Evolutionary conservation across 306 rosid species (phyloP).

Genomic region (Morella rubra): DNA sequence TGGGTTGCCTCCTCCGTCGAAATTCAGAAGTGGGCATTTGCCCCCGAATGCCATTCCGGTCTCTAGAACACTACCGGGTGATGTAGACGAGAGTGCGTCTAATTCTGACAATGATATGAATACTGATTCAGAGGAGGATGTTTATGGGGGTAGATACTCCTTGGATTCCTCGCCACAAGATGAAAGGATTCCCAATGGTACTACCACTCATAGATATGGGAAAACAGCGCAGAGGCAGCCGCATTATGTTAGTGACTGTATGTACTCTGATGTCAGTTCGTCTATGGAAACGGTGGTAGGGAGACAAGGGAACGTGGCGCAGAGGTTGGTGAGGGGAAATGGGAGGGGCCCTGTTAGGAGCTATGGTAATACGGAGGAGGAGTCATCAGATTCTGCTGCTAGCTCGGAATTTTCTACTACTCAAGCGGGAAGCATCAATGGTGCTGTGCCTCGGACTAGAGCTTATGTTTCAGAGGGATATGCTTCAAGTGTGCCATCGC

Average conservation of each 20-base stretch:
- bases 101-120: slow-evolving; percentile 64
- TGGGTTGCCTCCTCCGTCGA: slow-evolving; percentile 81
- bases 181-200: slow-evolving; percentile 42
- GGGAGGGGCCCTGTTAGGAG: slow-evolving; percentile 47
- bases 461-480: slow-evolving; percentile 72
- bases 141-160: slow-evolving; percentile 71
- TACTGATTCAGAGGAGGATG: slow-evolving; percentile 70
- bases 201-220: slow-evolving; percentile 37
- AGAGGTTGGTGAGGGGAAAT: slow-evolving; percentile 33
- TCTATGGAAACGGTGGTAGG: slow-evolving; percentile 77
- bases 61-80: slow-evolving; percentile 34
- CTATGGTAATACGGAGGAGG: slow-evolving; percentile 73
- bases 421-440: slow-evolving; percentile 77
- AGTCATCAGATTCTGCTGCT: slow-evolving; percentile 81
- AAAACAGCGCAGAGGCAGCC: slow-evolving; percentile 39
- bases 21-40: slow-evolving; percentile 89
- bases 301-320: slow-evolving; percentile 38
- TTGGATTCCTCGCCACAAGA: slow-evolving; percentile 82
- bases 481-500: slow-evolving; percentile 70
- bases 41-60: slow-evolving; percentile 65
- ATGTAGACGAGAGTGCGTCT: slow-evolving; percentile 52
- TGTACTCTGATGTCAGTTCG: slow-evolving; percentile 85
- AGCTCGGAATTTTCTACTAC: slow-evolving; percentile 90
- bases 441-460: slow-evolving; percentile 47
- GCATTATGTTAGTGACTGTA: slow-evolving; percentile 56